Evolutionary conservation across 108 stramenopile genomes (phyloP).

Genomic region (Skeletonema costatum): DNA sequence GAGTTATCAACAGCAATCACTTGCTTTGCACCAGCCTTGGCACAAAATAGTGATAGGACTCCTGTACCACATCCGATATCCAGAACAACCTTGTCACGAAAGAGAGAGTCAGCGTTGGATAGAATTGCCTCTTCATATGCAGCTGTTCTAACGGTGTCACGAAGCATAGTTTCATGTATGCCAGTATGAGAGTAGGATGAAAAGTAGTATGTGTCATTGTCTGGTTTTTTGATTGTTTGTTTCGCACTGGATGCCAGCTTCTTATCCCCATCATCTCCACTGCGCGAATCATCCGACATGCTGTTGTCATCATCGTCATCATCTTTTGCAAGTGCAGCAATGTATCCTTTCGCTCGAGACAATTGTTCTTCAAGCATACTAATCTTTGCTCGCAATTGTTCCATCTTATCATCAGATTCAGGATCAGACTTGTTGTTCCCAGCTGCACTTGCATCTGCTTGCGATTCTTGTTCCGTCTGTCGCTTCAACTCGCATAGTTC

Average conservation of each 20-base stretch:
- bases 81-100: slow-evolving; percentile 64
- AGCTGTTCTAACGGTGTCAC: slow-evolving; percentile 71
- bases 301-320: slow-evolving; percentile 9
- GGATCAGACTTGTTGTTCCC: background rate
- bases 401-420: background rate
- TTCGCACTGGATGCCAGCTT: background rate
- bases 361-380: slow-evolving; percentile 44
- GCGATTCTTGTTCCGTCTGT: slow-evolving; percentile 10
- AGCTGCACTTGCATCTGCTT: background rate
- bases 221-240: slow-evolving; percentile 6
- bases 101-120: slow-evolving; percentile 53
- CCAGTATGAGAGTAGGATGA: slow-evolving; percentile 74
- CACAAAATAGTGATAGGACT: slow-evolving; percentile 71
- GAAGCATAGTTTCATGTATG: slow-evolving; percentile 90
- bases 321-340: slow-evolving; percentile 47
- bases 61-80: slow-evolving; percentile 88
- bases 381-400: slow-evolving; percentile 23
- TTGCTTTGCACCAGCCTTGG: slow-evolving; percentile 83
- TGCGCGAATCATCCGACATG: background rate
- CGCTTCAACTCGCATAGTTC: slow-evolving; percentile 48
- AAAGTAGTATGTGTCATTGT: slow-evolving; percentile 73
- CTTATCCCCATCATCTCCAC: background rate
- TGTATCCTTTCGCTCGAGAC: slow-evolving; percentile 33
- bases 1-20: slow-evolving; percentile 82
- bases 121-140: slow-evolving; percentile 65